Evolutionary conservation across 2,329 filamentous ascomycete genomes (phyloP).

Genomic region (Tolypocladium guangdongense): DNA sequence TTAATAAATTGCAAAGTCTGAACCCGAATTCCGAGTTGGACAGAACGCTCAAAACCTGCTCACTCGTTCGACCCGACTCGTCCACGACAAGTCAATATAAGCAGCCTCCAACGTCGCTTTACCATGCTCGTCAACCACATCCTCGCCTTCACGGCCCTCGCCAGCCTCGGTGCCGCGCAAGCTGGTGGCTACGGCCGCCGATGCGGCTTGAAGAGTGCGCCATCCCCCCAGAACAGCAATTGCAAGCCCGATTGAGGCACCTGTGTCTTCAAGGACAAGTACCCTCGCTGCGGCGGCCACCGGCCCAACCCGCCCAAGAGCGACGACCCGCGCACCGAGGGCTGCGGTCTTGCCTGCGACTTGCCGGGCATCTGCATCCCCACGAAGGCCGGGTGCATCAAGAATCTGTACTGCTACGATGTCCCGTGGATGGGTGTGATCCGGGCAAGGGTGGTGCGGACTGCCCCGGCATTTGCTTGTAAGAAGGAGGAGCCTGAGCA

Average conservation of each 20-base stretch:
- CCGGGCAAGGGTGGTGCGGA: slow-evolving; percentile 16
- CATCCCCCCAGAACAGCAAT: slow-evolving; percentile 13
- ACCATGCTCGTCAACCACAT: slow-evolving; percentile 14
- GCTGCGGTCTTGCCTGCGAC: slow-evolving; percentile 25
- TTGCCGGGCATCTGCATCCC: slow-evolving; percentile 21
- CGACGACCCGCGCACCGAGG: slow-evolving; percentile 20
- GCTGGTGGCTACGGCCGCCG: slow-evolving; percentile 2
- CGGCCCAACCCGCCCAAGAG: slow-evolving; percentile 13
- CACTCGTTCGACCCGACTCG: not conserved
- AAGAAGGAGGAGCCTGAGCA: not conserved
- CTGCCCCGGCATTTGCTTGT: slow-evolving; percentile 21
- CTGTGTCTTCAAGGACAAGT: slow-evolving; percentile 18
- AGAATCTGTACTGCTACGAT: slow-evolving; percentile 18
- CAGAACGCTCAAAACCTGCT: no score
- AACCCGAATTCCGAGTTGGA: no score
- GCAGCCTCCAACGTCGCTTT: not conserved
- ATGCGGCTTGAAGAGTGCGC: slow-evolving; percentile 19
- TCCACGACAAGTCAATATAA: not conserved
- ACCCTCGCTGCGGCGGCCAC: slow-evolving; percentile 21
- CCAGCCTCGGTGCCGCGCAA: slow-evolving; percentile 9
- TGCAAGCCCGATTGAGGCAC: slow-evolving; percentile 16
- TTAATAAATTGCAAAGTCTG: no score
- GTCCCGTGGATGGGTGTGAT: slow-evolving; percentile 14
- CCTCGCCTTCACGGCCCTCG: slow-evolving; percentile 6
- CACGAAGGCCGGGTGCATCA: slow-evolving; percentile 12